Evolutionary conservation across 1,284 basidiomycete species (phyloP).

Genomic region (Cronartium quercuum): DNA sequence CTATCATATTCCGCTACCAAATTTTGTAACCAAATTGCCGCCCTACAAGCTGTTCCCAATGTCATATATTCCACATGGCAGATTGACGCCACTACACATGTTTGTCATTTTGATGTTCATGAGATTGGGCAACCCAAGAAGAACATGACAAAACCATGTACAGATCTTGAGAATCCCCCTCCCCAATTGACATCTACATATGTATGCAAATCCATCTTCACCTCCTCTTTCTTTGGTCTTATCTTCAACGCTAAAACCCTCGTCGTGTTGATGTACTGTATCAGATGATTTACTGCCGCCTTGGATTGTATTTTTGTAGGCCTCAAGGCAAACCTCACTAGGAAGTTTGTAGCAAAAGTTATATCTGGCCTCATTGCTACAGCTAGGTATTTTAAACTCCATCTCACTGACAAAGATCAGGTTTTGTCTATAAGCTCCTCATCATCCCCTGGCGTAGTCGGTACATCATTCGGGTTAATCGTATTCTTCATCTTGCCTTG

Average conservation of each 20-base stretch:
- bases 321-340: neutral
- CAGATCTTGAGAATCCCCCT: neutral
- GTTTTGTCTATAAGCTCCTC: neutral
- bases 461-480: neutral
- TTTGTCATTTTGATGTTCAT: neutral
- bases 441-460: neutral
- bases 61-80: conserved; percentile 25
- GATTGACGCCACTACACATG: neutral
- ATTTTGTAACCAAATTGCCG: neutral
- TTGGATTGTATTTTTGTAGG: neutral
- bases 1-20: neutral
- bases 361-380: neutral
- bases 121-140: neutral
- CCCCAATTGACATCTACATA: neutral
- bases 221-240: neutral
- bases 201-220: neutral
- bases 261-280: neutral
- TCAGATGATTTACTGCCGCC: neutral
- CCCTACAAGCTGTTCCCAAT: neutral
- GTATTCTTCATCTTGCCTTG: neutral
- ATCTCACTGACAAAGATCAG: neutral
- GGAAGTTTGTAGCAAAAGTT: neutral
- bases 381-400: conserved; percentile 2
- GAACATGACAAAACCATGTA: neutral
- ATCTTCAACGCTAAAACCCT: neutral